A percentile compares a stretch with the other conserved stretches of the same genome.
These are phyloP conservation scores for Mortierella sp. DNA, from an alignment of 371 early-diverging fungal genomes.

Conservation along the genomic window DNA sequence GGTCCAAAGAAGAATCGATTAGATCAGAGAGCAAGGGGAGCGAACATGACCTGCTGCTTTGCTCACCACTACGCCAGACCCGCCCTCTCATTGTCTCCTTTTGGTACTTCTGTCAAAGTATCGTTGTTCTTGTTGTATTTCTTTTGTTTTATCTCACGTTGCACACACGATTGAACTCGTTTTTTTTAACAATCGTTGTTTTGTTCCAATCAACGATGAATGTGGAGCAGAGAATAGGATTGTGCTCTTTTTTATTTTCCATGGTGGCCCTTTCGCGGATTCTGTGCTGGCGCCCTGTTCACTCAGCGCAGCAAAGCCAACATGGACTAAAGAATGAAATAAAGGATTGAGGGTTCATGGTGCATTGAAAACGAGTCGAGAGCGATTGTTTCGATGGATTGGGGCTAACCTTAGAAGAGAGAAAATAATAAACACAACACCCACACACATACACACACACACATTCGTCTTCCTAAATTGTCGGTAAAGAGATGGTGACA, in stretches of 20 bases:
- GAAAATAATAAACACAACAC: background rate
- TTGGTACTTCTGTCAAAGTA: background rate
- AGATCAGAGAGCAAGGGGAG: background rate
- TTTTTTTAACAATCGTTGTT: background rate
- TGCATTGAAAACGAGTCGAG: background rate
- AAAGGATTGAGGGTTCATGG: background rate
- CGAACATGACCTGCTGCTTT: background rate
- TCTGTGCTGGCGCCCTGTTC: background rate
- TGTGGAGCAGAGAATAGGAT: background rate
- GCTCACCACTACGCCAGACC: background rate
- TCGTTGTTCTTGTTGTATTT: background rate
- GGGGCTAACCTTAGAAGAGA: background rate
- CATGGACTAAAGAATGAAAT: background rate
- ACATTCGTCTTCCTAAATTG: background rate
- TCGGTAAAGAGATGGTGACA: constrained; percentile 5
- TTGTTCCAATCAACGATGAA: background rate
- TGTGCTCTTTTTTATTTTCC: background rate
- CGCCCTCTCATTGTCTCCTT: background rate
- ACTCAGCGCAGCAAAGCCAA: background rate
- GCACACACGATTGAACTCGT: constrained; percentile 1
- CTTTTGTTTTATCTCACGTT: constrained; percentile 12
- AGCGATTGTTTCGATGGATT: constrained; percentile 7
- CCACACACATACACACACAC: background rate
- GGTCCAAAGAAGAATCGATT: background rate
- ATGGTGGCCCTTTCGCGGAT: background rate